Percentiles rank a stretch among this genome's conserved stretches.
Conservation (phyloP, 2,329 filamentous ascomycete species). For the Pseudogymnoascus sp. region DNA sequence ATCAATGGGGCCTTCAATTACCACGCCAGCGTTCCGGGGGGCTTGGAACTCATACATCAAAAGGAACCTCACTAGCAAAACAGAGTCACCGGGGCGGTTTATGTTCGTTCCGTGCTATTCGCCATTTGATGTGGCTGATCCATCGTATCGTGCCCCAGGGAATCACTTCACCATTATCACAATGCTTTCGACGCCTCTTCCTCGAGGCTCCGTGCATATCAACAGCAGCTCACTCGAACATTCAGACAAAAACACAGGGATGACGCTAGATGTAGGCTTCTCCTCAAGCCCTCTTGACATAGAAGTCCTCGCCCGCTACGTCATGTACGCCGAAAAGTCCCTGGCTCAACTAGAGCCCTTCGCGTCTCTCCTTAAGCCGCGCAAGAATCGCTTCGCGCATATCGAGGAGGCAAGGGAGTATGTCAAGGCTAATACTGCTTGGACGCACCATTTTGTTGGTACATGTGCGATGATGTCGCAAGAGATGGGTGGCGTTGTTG, state of each 20-base stretch:
- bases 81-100: background rate
- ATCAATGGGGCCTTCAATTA: background rate
- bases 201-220: conserved; percentile 48
- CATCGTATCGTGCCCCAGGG: conserved; percentile 20
- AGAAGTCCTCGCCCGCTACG: conserved; percentile 38
- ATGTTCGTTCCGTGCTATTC: background rate
- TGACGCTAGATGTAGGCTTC: conserved; percentile 43
- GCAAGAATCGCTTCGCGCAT: conserved; percentile 25
- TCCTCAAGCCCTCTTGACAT: conserved; percentile 44
- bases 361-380: conserved; percentile 27
- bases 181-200: conserved; percentile 45
- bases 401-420: conserved; percentile 12
- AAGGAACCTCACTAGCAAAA: background rate
- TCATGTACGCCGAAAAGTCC: conserved; percentile 30
- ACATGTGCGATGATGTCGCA: conserved; percentile 18
- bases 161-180: conserved; percentile 45
- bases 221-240: conserved; percentile 19
- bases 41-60: background rate
- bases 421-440: background rate
- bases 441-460: background rate
- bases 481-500: conserved; percentile 31
- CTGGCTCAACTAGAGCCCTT: conserved; percentile 26
- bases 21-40: background rate
- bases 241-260: conserved; percentile 28
- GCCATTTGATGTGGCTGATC: background rate